phyloP scores from a whole-genome alignment of 2,329 filamentous ascomycete genomes.

The Ophiostoma sp. region DNA sequence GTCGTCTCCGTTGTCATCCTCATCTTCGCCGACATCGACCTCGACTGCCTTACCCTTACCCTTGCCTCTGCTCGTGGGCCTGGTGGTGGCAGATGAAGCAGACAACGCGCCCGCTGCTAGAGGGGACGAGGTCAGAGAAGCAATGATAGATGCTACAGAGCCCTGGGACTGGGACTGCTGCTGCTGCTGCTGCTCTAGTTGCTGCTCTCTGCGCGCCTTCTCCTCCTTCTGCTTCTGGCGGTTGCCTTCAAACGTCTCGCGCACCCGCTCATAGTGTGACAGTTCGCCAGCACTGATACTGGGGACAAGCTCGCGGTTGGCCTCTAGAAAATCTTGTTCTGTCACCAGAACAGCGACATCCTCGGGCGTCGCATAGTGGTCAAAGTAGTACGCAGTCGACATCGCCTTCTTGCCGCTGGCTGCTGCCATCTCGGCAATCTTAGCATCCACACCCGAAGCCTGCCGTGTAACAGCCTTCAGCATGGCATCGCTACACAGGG shows the following conservation, averaged over 20 bases:
- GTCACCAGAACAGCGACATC: slow-evolving; percentile 84
- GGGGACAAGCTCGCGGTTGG: slow-evolving; percentile 80
- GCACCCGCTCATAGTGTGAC: slow-evolving; percentile 80
- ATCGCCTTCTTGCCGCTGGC: slow-evolving; percentile 45
- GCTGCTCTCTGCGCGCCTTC: slow-evolving; percentile 34
- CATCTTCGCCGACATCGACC: slow-evolving; percentile 18
- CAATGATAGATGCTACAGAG: too few relatives aligned
- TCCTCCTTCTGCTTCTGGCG: slow-evolving; percentile 38
- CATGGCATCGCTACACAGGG: slow-evolving; percentile 96
- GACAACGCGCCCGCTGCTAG: neutral
- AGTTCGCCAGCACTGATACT: slow-evolving; percentile 90
- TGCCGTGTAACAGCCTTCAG: slow-evolving; percentile 95
- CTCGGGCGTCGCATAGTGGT: slow-evolving; percentile 75
- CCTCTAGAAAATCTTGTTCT: slow-evolving; percentile 79
- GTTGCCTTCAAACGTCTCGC: slow-evolving; percentile 71
- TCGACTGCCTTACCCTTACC: slow-evolving; percentile 2
- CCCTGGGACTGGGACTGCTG: neutral
- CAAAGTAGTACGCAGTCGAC: slow-evolving; percentile 90
- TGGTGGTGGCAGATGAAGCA: neutral
- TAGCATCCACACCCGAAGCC: slow-evolving; percentile 74
- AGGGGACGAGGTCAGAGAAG: neutral
- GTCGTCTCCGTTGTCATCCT: slow-evolving; percentile 32
- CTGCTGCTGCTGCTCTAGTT: slow-evolving; percentile 26
- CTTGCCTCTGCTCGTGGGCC: slow-evolving; percentile 8
- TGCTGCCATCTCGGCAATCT: slow-evolving; percentile 65